Evolutionary conservation across 805 yeast genomes (phyloP).

Genomic region (Ogataea ganodermae): DNA sequence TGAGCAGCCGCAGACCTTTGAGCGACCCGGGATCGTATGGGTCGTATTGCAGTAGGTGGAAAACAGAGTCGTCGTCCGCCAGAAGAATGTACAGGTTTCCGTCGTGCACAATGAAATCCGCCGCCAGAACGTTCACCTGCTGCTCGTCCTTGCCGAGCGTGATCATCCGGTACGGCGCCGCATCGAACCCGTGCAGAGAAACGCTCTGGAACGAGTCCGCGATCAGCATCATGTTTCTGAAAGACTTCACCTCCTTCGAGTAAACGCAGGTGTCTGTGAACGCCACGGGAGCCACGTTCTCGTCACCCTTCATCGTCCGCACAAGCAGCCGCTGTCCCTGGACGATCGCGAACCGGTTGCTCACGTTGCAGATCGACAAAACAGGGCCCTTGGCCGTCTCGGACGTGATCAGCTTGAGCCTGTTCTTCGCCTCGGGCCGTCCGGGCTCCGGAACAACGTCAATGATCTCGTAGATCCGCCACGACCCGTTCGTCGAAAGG

Average conservation of each 20-base stretch:
- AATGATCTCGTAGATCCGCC: constrained; percentile 70
- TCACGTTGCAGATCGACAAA: constrained; percentile 70
- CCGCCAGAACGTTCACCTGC: constrained; percentile 60
- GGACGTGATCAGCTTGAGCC: constrained; percentile 67
- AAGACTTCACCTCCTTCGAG: constrained; percentile 75
- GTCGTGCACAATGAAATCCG: constrained; percentile 76
- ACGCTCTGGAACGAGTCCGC: constrained; percentile 81
- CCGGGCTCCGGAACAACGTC: constrained; percentile 90
- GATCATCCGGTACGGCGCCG: constrained; percentile 90
- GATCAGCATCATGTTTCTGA: constrained; percentile 76
- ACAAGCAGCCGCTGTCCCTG: constrained; percentile 85
- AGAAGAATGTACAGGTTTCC: constrained; percentile 66
- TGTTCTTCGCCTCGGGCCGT: constrained; percentile 78
- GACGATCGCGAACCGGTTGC: constrained; percentile 79
- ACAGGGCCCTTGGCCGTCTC: constrained; percentile 86
- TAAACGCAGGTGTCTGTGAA: constrained; percentile 84
- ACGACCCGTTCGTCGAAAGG: constrained; percentile 73
- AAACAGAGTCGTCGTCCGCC: constrained; percentile 64
- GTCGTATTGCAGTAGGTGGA: constrained; percentile 81
- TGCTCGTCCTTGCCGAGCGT: constrained; percentile 73
- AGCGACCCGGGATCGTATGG: constrained; percentile 87
- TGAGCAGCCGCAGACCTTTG: constrained; percentile 75
- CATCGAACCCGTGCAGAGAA: constrained; percentile 86
- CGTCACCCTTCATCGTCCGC: constrained; percentile 74
- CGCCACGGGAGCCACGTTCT: constrained; percentile 88